Percentiles rank a stretch among this genome's conserved stretches.
These are phyloP conservation scores for Backusella morwellensis DNA, from an alignment of 192 early-diverging fungal genomes.

Conservation along the genomic window DNA sequence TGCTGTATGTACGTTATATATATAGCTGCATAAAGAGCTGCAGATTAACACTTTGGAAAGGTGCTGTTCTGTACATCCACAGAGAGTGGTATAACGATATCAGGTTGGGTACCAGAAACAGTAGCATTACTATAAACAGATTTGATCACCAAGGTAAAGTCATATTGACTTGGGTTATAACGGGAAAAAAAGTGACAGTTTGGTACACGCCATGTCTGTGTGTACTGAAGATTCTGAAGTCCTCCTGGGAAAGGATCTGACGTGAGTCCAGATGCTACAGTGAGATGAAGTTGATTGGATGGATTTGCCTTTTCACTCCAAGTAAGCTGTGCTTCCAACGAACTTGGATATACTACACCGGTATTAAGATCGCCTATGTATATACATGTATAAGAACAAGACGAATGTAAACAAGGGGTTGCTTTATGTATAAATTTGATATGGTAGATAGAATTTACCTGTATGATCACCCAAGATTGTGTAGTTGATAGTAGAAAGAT, in stretches of 20 bases:
- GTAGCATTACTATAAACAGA: neutral
- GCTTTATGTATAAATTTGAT: neutral
- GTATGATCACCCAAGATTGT: conserved; percentile 20
- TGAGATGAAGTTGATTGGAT: neutral
- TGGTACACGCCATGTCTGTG: conserved; percentile 9
- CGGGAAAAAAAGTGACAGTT: conserved; percentile 28
- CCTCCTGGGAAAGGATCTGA: conserved; percentile 11
- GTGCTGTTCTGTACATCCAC: neutral
- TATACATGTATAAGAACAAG: neutral
- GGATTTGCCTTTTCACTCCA: conserved; percentile 1
- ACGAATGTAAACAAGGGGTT: neutral
- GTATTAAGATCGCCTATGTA: neutral
- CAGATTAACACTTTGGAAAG: neutral
- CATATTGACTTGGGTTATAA: conserved; percentile 10
- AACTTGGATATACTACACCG: neutral
- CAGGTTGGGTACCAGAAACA: neutral
- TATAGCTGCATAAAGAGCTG: neutral
- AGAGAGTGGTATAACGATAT: conserved; percentile 2
- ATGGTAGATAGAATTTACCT: neutral
- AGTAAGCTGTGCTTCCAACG: neutral
- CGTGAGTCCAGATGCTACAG: neutral
- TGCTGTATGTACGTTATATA: neutral
- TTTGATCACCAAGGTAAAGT: conserved; percentile 4
- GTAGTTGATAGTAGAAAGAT: conserved; percentile 5
- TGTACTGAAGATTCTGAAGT: conserved; percentile 4